Percentiles rank a stretch among this genome's conserved stretches.
phyloP scores from a whole-genome alignment of 2,329 filamentous ascomycete species.

The Xylaria sp. region DNA sequence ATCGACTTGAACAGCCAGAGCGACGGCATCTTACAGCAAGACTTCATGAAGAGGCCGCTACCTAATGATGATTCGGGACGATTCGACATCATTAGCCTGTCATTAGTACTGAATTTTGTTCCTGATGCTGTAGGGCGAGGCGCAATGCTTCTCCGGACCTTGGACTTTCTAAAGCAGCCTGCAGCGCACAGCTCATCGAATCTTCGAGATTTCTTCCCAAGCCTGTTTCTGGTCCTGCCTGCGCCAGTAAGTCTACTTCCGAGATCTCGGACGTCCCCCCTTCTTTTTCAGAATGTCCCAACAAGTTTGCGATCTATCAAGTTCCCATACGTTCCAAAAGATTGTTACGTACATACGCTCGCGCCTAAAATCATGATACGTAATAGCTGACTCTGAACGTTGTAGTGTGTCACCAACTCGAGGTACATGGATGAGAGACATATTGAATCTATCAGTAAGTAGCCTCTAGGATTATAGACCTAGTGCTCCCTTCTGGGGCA shows the following conservation, averaged over 20 bases:
- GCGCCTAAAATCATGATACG: not conserved
- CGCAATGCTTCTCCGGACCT: conserved; percentile 79
- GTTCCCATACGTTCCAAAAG: not conserved
- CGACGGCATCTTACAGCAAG: conserved; percentile 79
- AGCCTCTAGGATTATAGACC: not conserved
- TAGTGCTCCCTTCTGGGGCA: too few relatives aligned
- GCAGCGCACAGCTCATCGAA: conserved; percentile 21
- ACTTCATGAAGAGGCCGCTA: conserved; percentile 88
- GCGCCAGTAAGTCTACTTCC: conserved; percentile 53
- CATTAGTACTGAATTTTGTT: conserved; percentile 92
- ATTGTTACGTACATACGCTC: not conserved
- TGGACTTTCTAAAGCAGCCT: conserved; percentile 64
- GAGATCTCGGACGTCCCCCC: not conserved
- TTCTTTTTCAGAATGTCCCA: not conserved
- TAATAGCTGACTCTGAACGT: conserved; percentile 7
- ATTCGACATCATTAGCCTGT: conserved; percentile 91
- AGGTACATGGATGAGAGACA: conserved; percentile 78
- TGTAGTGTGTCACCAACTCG: conserved; percentile 78
- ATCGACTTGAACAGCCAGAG: conserved; percentile 92
- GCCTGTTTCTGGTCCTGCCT: conserved; percentile 86
- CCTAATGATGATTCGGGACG: conserved; percentile 62
- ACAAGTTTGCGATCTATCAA: not conserved
- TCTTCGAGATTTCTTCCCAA: conserved; percentile 56
- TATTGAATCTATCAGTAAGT: conserved; percentile 63
- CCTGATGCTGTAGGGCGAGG: conserved; percentile 75